Conservation (phyloP, 1,284 basidiomycete genomes). For the Phaffia rhodozyma region DNA sequence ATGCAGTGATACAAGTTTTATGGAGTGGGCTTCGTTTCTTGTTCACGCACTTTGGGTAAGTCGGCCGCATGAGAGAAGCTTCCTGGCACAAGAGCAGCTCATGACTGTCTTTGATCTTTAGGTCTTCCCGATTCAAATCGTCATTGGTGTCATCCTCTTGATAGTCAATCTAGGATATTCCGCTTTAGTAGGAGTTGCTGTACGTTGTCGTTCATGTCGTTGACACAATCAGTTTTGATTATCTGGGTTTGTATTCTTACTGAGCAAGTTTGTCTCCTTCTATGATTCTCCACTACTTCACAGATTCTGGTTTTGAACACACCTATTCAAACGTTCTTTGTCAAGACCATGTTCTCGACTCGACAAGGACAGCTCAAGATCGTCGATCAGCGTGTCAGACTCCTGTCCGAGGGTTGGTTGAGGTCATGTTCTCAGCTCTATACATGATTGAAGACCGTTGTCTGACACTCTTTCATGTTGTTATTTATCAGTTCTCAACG, state of each 20-base stretch:
- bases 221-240: neutral
- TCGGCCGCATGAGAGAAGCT: conserved; percentile 45
- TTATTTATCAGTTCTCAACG: conserved; percentile 26
- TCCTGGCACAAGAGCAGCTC: neutral
- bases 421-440: conserved; percentile 23
- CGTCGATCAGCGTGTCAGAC: conserved; percentile 58
- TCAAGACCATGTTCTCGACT: conserved; percentile 51
- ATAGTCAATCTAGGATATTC: conserved; percentile 40
- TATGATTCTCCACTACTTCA: neutral
- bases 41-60: conserved; percentile 39
- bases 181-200: conserved; percentile 24
- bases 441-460: conserved; percentile 30
- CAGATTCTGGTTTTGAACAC: conserved; percentile 48
- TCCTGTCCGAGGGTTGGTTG: conserved; percentile 43
- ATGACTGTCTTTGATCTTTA: neutral
- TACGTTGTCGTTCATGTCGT: conserved; percentile 1
- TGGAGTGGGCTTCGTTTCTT: conserved; percentile 25
- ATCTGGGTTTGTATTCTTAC: too few species aligned
- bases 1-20: conserved; percentile 45
- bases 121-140: conserved; percentile 39
- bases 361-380: conserved; percentile 54
- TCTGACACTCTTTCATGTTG: conserved; percentile 16
- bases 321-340: conserved; percentile 52
- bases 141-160: conserved; percentile 52
- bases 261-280: neutral